Conservation (phyloP, 1,284 basidiomycete species). For the Psilocybe mexicana region DNA sequence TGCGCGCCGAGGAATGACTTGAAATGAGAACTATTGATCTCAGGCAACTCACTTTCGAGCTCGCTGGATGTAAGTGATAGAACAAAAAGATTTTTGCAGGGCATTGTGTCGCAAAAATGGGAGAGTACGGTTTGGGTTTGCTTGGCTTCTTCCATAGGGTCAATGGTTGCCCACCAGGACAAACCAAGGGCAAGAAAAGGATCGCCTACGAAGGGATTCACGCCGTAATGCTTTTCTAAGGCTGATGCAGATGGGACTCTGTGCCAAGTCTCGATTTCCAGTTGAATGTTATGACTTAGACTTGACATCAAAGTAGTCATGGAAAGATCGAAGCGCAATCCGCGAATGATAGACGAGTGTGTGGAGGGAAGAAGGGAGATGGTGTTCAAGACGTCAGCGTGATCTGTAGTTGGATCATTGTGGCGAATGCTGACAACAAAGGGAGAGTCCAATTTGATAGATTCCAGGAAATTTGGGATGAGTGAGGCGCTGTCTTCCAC, state of each 20-base stretch:
- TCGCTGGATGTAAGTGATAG: not conserved
- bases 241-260: not conserved
- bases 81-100: not conserved
- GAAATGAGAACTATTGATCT: not conserved
- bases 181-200: not conserved
- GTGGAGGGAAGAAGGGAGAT: not conserved
- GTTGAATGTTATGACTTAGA: not conserved
- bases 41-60: not conserved
- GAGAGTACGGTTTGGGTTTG: not conserved
- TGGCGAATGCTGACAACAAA: not conserved
- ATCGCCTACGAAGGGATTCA: not conserved
- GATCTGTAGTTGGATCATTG: not conserved
- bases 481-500: not conserved
- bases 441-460: not conserved
- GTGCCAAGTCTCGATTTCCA: not conserved
- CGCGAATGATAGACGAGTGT: not conserved
- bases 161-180: not conserved
- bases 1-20: not conserved
- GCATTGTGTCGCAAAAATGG: not conserved
- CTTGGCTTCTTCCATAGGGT: not conserved
- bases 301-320: not conserved
- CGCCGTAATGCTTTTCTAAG: not conserved
- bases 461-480: not conserved
- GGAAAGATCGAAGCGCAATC: not conserved
- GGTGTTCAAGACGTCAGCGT: not conserved